Base-by-base conservation (phyloP, 768 basidiomycete species). In the Candolleomyces efflorescens region DNA sequence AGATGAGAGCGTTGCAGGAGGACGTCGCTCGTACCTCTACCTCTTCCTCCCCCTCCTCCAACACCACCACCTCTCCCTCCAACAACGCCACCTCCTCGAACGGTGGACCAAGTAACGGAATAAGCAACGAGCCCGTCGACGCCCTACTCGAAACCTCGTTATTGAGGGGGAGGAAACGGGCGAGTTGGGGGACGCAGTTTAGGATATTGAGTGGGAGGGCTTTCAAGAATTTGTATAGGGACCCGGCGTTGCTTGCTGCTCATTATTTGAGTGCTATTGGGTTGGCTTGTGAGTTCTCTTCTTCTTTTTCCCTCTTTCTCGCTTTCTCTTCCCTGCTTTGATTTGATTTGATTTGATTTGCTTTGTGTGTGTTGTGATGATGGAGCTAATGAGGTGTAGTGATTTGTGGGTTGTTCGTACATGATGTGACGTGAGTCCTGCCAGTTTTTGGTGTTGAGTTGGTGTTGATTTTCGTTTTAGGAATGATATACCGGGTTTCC, bases 181-280 rank as follows among this genome's bases (percentile, higher is more conserved):
- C 96, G 6, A 88, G 82, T 61, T 94, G 87, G 83, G 78, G 78
- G 44, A 95, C 90, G 17, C 97, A 99, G 75, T 98, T 99, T 67
- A 82, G 83, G 68, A 95, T 98, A 56, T 73, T 99, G 68, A 97
- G 94, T 68, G 95, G 95, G 23, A 75, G 97, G 57, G 94, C 96
- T 20, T 98, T 99, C 81, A 98, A 98, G 82, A 98, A 98, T 67
- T 72, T 99, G 59, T 98, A 99, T 69, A 80, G 96, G 23, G 94
- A 99, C 66, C 96, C 96, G 0, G 89, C 94, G 49, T 71, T 99
- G 55, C 79, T 99, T 77, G 81, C 86, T 2, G 88, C 94, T 6
- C 97, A 99, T 73, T 99, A 98, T 72, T 66, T 86, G 44, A 86
- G 92, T 6, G 85, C 94, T 1, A 83, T 98, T 62, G 80, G 78